phyloP scores from a whole-genome alignment of 192 early-diverging fungal genomes.

The Rhizophagus prolifer region DNA sequence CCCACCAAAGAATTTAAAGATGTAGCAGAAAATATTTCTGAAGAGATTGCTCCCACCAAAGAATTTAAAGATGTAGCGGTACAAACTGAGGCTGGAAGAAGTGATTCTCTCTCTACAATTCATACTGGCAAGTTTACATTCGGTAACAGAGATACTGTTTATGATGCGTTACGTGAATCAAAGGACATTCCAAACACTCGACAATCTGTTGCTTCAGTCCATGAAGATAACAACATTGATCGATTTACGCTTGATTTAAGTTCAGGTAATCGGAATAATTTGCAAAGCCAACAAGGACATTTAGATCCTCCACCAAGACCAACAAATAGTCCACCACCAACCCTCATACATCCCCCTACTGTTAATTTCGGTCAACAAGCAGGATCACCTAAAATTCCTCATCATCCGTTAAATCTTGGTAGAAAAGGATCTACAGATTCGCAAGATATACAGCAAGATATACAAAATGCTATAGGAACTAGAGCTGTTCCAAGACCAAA shows the following conservation, averaged over 20 bases:
- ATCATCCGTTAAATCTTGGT: not conserved
- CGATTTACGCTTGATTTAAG: slow-evolving; percentile 27
- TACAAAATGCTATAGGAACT: not conserved
- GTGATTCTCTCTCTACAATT: slow-evolving; percentile 13
- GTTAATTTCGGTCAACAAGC: not conserved
- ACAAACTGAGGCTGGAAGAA: slow-evolving; percentile 9
- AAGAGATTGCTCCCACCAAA: not conserved
- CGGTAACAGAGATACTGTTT: not conserved
- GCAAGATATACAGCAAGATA: not conserved
- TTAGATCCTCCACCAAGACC: slow-evolving; percentile 15
- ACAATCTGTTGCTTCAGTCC: not conserved
- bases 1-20: not conserved
- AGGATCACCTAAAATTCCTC: not conserved
- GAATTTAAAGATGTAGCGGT: not conserved
- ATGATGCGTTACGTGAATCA: not conserved
- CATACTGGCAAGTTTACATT: slow-evolving; percentile 17
- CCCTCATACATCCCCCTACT: not conserved
- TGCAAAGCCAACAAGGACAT: not conserved
- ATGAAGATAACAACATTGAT: slow-evolving; percentile 17
- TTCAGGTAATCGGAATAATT: not conserved
- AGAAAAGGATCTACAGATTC: slow-evolving; percentile 5
- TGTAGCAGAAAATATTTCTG: too few species aligned
- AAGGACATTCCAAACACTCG: not conserved
- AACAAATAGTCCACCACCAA: slow-evolving; percentile 1
- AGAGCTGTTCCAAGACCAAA: too few species aligned